Conservation (phyloP, 371 early-diverging fungal species). For the Zychaea mexicana region DNA sequence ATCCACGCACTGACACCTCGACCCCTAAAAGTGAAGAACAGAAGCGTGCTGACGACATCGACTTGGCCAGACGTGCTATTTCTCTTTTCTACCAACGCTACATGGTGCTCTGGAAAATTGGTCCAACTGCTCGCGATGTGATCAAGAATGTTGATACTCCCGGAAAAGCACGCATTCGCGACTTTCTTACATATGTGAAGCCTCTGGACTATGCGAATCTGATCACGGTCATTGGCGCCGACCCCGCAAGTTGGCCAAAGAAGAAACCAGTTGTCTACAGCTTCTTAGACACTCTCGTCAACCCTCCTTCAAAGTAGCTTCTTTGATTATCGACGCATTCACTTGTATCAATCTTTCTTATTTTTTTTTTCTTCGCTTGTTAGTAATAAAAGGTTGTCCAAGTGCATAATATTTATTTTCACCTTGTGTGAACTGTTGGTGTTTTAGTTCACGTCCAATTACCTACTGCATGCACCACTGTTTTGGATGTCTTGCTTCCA, state of each 20-base stretch:
- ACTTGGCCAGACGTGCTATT: constrained; percentile 1
- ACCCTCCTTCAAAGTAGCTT: not conserved
- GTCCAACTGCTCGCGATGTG: constrained; percentile 8
- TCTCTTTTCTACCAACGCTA: constrained; percentile 10
- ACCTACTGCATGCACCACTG: too few species aligned
- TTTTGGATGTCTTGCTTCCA: too few species aligned
- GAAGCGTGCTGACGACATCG: not conserved
- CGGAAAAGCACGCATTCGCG: constrained; percentile 10
- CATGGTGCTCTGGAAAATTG: constrained; percentile 14
- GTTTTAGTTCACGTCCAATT: too few species aligned
- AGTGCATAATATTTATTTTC: too few species aligned
- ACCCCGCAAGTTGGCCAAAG: not conserved
- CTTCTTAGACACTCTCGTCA: not conserved
- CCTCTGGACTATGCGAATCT: not conserved
- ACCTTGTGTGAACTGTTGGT: too few species aligned
- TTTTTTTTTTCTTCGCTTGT: too few species aligned
- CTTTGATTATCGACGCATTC: not conserved
- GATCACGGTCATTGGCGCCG: not conserved
- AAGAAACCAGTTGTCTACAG: not conserved
- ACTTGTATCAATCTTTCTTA: too few species aligned
- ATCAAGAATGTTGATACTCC: constrained; percentile 10
- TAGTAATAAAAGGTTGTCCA: too few species aligned
- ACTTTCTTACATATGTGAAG: not conserved
- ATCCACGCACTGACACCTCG: not conserved
- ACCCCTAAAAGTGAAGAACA: not conserved